A percentile compares a stretch with the other conserved stretches of the same genome.
phyloP scores from a whole-genome alignment of 2,329 filamentous ascomycete genomes.

The Claviceps spartinae region DNA sequence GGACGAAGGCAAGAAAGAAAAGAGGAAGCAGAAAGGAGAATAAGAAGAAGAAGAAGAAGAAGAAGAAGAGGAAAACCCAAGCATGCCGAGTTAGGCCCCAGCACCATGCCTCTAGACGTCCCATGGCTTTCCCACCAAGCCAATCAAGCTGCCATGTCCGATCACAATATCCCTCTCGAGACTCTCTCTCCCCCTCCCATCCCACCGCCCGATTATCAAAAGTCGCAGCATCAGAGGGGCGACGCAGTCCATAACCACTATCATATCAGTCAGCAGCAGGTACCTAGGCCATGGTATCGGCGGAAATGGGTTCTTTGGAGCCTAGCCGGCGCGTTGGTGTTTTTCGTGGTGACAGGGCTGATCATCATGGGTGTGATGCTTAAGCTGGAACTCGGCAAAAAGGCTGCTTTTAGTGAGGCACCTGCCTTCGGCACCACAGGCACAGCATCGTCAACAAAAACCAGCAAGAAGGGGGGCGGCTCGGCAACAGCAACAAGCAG shows the following conservation, averaged over 20 bases:
- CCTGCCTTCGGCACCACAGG: background rate
- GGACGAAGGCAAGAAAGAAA: background rate
- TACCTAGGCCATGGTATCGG: constrained; percentile 8
- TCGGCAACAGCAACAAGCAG: background rate
- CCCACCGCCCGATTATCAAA: constrained; percentile 3
- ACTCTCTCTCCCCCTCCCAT: background rate
- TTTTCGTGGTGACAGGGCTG: constrained; percentile 3
- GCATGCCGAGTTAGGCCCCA: background rate
- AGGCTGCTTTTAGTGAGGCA: background rate
- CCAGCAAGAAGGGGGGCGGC: background rate
- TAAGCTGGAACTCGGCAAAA: constrained; percentile 4
- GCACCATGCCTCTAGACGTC: background rate
- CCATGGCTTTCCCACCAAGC: background rate
- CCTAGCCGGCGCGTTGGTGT: background rate
- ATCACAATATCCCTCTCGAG: background rate
- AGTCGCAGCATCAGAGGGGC: background rate
- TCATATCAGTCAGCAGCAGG: constrained; percentile 2
- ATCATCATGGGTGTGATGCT: constrained; percentile 10
- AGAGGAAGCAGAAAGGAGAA: background rate
- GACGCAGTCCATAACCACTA: constrained; percentile 10
- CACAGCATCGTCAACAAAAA: background rate
- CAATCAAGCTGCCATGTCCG: background rate
- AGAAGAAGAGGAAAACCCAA: background rate
- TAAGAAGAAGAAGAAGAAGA: background rate
- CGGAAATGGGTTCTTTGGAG: constrained; percentile 7